Percentiles rank a stretch among this genome's conserved stretches.
Conservation (phyloP, 768 basidiomycete genomes). For the Trametes cubensis region DNA sequence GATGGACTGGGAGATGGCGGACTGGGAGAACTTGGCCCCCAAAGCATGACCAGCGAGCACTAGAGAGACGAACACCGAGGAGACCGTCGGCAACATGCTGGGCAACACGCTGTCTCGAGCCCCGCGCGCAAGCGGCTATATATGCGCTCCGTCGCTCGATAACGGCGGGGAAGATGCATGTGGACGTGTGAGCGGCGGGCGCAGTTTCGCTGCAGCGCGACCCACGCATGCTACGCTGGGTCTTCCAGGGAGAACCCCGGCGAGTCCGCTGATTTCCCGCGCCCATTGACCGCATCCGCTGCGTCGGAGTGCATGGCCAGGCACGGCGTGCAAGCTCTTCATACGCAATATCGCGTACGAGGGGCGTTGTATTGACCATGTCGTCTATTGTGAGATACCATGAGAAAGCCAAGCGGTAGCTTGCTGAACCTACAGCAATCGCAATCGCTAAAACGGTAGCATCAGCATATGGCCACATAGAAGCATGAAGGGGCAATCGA, state of each 20-base stretch:
- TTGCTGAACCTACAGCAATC: too few species aligned
- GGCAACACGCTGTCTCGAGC: background rate
- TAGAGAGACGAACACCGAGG: slow-evolving; percentile 11
- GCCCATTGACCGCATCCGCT: background rate
- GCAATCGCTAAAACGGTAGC: too few species aligned
- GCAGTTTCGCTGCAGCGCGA: background rate
- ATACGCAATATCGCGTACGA: slow-evolving; percentile 4
- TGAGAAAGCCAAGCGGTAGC: too few species aligned
- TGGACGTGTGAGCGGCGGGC: slow-evolving; percentile 16
- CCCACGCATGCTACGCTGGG: background rate
- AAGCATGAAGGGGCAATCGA: too few species aligned
- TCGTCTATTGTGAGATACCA: too few species aligned
- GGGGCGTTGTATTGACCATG: background rate
- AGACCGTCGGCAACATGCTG: slow-evolving; percentile 7
- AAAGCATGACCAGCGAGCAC: background rate
- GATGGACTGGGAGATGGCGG: slow-evolving; percentile 18
- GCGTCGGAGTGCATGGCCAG: background rate
- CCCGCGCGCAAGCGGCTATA: background rate
- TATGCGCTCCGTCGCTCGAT: background rate
- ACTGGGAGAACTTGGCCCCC: slow-evolving; percentile 24
- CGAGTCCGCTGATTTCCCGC: slow-evolving; percentile 9
- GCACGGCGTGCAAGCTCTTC: background rate
- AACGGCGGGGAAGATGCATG: slow-evolving; percentile 2
- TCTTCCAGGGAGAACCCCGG: slow-evolving; percentile 1
- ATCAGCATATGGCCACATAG: too few species aligned